These are phyloP conservation scores for Heterobasidion parviporum DNA, from an alignment of 1,284 basidiomycete genomes.

Conservation along the genomic window DNA sequence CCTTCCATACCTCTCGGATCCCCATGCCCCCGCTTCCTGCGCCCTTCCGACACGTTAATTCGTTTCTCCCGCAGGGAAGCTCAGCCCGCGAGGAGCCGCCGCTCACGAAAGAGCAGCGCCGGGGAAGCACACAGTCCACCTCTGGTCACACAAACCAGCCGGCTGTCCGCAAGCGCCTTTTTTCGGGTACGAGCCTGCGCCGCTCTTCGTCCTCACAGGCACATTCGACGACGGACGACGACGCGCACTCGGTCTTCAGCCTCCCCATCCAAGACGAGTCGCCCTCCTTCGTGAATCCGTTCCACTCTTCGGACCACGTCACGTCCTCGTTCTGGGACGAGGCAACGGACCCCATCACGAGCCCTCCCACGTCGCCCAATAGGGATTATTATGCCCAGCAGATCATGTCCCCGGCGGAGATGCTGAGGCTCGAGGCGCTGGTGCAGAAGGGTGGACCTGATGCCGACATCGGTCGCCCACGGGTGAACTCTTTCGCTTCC, in stretches of 20 bases:
- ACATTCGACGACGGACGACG: constrained; percentile 36
- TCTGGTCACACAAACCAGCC: constrained; percentile 10
- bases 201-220: constrained; percentile 42
- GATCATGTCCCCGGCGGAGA: constrained; percentile 59
- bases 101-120: constrained; percentile 5
- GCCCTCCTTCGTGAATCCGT: constrained; percentile 13
- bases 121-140: constrained; percentile 2
- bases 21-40: constrained; percentile 23
- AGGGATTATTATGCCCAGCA: constrained; percentile 46
- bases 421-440: constrained; percentile 48
- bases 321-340: constrained; percentile 45
- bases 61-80: constrained; percentile 6
- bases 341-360: constrained; percentile 1
- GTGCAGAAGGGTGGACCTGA: constrained; percentile 25
- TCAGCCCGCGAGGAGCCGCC: constrained; percentile 1
- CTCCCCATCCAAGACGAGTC: constrained; percentile 16
- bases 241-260: constrained; percentile 43
- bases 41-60: constrained; percentile 18
- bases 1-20: constrained; percentile 26
- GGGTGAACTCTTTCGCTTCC: constrained; percentile 6
- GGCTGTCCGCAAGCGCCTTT: constrained; percentile 44
- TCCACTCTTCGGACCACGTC: constrained; percentile 15
- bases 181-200: constrained; percentile 45
- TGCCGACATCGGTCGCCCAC: constrained; percentile 17
- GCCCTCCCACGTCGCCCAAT: background rate